phyloP scores from a whole-genome alignment of 768 basidiomycete species.

The Leccinum fibrillosum region DNA sequence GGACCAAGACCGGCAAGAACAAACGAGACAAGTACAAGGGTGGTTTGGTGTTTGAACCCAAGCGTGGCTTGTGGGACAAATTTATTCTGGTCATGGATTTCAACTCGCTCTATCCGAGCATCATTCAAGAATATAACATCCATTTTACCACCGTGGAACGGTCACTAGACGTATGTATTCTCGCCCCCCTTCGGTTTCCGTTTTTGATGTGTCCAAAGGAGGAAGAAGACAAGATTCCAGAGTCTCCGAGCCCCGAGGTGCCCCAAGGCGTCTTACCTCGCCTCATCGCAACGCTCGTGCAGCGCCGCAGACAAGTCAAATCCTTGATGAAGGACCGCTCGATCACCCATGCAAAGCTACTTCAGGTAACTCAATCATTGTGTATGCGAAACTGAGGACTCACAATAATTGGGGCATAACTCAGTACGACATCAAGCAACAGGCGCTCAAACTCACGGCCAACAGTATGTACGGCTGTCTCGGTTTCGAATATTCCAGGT shows the following conservation, averaged over 20 bases:
- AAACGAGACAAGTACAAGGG: conserved; percentile 97
- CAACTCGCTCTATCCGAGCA: conserved; percentile 98
- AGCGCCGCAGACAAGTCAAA: too few relatives aligned
- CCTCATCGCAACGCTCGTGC: conserved; percentile 93
- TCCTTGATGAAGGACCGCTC: too few relatives aligned
- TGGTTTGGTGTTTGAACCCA: conserved; percentile 95
- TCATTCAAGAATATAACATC: conserved; percentile 99
- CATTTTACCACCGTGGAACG: conserved; percentile 95
- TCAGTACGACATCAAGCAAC: too few relatives aligned
- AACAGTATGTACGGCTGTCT: too few relatives aligned
- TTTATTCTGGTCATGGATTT: conserved; percentile 99
- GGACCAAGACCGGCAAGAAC: conserved; percentile 52
- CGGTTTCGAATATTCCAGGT: too few relatives aligned
- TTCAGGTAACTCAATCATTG: too few relatives aligned
- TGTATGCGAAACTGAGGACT: too few relatives aligned
- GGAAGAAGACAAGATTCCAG: conserved; percentile 84
- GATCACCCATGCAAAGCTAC: too few relatives aligned
- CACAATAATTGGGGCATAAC: too few relatives aligned
- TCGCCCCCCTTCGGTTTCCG: background rate
- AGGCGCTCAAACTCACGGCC: too few relatives aligned
- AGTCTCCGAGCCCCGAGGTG: conserved; percentile 71
- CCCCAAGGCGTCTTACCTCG: conserved; percentile 91
- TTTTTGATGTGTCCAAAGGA: conserved; percentile 31
- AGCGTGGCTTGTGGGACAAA: conserved; percentile 94
- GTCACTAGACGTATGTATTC: conserved; percentile 48